Percentiles rank a stretch among this genome's conserved stretches.
Conservation (phyloP, 2,329 filamentous ascomycete genomes). For the Nemania diffusa region DNA sequence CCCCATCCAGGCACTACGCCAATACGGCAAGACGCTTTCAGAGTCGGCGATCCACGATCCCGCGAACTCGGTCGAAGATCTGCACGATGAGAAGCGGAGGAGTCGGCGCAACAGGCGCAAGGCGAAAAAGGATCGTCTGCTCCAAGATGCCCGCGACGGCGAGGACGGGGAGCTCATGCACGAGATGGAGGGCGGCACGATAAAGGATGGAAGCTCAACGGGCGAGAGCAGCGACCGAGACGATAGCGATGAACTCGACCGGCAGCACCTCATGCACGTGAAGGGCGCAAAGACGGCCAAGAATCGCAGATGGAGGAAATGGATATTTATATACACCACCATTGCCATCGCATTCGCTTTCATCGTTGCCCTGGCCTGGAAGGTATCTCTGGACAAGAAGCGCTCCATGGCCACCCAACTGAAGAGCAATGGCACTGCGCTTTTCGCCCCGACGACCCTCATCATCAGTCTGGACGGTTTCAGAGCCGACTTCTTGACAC, state of each 20-base stretch:
- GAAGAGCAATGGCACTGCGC: slow-evolving; percentile 83
- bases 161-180: slow-evolving; percentile 84
- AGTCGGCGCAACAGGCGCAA: slow-evolving; percentile 61
- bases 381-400: slow-evolving; percentile 62
- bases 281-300: slow-evolving; percentile 60
- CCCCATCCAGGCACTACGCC: slow-evolving; percentile 57
- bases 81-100: slow-evolving; percentile 61
- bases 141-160: slow-evolving; percentile 65
- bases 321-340: slow-evolving; percentile 63
- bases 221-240: slow-evolving; percentile 71
- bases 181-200: slow-evolving; percentile 77
- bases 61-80: slow-evolving; percentile 60
- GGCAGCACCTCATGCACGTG: slow-evolving; percentile 61
- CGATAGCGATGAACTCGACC: slow-evolving; percentile 67
- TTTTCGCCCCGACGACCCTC: slow-evolving; percentile 92
- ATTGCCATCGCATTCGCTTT: slow-evolving; percentile 66
- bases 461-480: slow-evolving; percentile 96
- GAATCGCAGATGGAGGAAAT: slow-evolving; percentile 64
- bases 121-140: slow-evolving; percentile 64
- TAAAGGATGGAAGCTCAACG: slow-evolving; percentile 73
- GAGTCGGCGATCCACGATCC: slow-evolving; percentile 55
- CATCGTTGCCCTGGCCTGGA: slow-evolving; percentile 67
- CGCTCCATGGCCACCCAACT: slow-evolving; percentile 49
- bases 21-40: slow-evolving; percentile 50
- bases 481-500: slow-evolving; percentile 88